phyloP scores from a whole-genome alignment of 2,329 filamentous ascomycete species.

The Trichothecium sympodiale region DNA sequence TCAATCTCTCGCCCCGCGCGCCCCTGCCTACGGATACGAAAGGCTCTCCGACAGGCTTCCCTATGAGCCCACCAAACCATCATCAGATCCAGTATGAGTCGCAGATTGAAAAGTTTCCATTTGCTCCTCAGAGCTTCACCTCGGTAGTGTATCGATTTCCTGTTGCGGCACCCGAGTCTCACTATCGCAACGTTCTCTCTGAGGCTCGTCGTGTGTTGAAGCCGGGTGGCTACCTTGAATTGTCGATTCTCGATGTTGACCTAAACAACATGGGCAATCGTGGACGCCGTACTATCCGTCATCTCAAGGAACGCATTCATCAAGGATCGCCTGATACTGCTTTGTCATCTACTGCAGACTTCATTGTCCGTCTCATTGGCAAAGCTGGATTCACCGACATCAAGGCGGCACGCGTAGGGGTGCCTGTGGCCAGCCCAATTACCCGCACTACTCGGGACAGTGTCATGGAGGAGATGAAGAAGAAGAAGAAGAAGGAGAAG shows the following conservation, averaged over 20 bases:
- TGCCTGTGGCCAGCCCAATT: constrained; percentile 54
- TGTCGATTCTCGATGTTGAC: constrained; percentile 68
- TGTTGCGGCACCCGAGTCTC: constrained; percentile 51
- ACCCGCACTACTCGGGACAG: constrained; percentile 14
- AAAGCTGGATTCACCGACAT: constrained; percentile 60
- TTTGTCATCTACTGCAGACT: constrained; percentile 48
- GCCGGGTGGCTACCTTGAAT: constrained; percentile 68
- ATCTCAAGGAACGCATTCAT: constrained; percentile 61
- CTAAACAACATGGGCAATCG: constrained; percentile 72
- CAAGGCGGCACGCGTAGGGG: constrained; percentile 66
- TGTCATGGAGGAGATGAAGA: constrained; percentile 11
- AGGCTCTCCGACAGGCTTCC: constrained; percentile 32
- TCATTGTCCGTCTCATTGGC: constrained; percentile 55
- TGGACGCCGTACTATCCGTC: constrained; percentile 56
- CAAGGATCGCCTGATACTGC: constrained; percentile 46
- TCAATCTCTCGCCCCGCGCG: constrained; percentile 57
- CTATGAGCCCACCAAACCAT: constrained; percentile 55
- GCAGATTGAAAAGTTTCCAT: constrained; percentile 58
- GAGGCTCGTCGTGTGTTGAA: constrained; percentile 70
- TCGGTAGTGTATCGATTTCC: constrained; percentile 71
- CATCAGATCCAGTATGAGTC: constrained; percentile 61
- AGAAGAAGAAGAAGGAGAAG: constrained; percentile 14
- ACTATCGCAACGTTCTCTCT: constrained; percentile 60
- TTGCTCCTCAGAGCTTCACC: constrained; percentile 64
- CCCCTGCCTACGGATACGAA: constrained; percentile 35